Percentiles rank a stretch among this genome's conserved stretches.
Conservation (phyloP, 2,329 filamentous ascomycete species). For the Fusarium veterinarium region DNA sequence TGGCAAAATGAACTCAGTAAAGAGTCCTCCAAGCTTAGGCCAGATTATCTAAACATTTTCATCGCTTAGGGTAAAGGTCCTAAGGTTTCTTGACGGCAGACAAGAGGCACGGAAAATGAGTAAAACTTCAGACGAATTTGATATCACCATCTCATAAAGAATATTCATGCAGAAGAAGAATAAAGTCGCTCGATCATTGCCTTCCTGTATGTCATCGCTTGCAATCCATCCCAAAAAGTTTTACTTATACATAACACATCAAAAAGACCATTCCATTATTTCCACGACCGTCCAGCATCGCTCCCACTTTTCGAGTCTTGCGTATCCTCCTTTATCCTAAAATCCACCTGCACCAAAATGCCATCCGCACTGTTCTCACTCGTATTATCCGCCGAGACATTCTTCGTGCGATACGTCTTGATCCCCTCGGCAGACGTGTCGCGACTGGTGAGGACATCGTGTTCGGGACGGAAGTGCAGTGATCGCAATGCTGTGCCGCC, state of each 20-base stretch:
- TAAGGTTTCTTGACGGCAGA: neutral
- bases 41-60: too few species aligned
- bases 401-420: constrained; percentile 35
- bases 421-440: constrained; percentile 42
- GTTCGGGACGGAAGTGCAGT: constrained; percentile 46
- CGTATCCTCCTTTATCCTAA: constrained; percentile 48
- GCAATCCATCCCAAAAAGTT: neutral
- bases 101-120: neutral
- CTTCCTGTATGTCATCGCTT: neutral
- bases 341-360: constrained; percentile 53
- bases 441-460: constrained; percentile 44
- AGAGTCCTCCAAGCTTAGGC: too few species aligned
- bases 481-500: constrained; percentile 47
- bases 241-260: neutral
- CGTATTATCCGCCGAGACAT: constrained; percentile 37
- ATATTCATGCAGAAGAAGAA: neutral
- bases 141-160: neutral
- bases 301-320: constrained; percentile 6
- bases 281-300: constrained; percentile 1
- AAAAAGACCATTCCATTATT: neutral
- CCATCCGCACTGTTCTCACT: constrained; percentile 45
- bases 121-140: neutral
- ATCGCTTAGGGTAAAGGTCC: neutral
- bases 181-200: neutral
- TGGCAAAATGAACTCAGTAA: too few species aligned